Evolutionary conservation across 2,329 filamentous ascomycete genomes (phyloP).

Genomic region (Xylariaceae sp.): DNA sequence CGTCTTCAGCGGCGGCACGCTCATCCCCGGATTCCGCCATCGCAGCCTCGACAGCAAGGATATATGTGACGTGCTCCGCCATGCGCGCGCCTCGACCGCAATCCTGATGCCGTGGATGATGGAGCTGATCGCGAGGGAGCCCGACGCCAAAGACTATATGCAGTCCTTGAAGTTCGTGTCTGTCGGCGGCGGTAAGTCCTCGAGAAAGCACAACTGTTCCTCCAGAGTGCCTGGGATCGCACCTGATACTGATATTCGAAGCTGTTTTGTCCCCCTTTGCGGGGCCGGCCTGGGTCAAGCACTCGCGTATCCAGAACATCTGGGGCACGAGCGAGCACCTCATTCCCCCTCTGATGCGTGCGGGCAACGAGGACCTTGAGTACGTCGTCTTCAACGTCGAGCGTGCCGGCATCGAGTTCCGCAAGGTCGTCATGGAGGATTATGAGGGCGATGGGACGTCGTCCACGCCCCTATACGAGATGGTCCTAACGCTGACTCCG

Average conservation of each 20-base stretch:
- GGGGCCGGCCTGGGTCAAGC: conserved; percentile 8
- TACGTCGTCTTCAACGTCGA: conserved; percentile 15
- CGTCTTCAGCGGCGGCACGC: conserved; percentile 11
- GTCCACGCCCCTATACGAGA: conserved; percentile 11
- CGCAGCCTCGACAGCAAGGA: conserved; percentile 7
- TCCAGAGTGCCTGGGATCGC: no score
- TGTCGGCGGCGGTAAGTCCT: conserved; percentile 15
- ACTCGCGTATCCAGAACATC: conserved; percentile 10
- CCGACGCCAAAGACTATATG: conserved; percentile 12
- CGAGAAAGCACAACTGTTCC: no score
- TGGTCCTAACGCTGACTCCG: conserved; percentile 9
- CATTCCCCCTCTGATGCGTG: conserved; percentile 7
- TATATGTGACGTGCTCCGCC: conserved; percentile 7
- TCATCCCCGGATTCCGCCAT: conserved; percentile 13
- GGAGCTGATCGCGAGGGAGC: conserved; percentile 12
- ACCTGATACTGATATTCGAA: no score
- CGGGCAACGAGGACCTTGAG: conserved; percentile 10
- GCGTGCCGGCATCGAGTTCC: conserved; percentile 10
- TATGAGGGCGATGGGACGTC: conserved; percentile 5
- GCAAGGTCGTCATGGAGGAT: conserved; percentile 7
- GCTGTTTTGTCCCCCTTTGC: conserved; percentile 11
- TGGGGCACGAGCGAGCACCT: conserved; percentile 13
- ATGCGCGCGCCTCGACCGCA: conserved; percentile 7
- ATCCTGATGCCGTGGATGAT: conserved; percentile 15
- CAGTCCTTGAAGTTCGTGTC: conserved; percentile 7